Percentiles rank a stretch among this genome's conserved stretches.
Conservation (phyloP, 768 basidiomycete genomes). For the Filobasidium floriforme region DNA sequence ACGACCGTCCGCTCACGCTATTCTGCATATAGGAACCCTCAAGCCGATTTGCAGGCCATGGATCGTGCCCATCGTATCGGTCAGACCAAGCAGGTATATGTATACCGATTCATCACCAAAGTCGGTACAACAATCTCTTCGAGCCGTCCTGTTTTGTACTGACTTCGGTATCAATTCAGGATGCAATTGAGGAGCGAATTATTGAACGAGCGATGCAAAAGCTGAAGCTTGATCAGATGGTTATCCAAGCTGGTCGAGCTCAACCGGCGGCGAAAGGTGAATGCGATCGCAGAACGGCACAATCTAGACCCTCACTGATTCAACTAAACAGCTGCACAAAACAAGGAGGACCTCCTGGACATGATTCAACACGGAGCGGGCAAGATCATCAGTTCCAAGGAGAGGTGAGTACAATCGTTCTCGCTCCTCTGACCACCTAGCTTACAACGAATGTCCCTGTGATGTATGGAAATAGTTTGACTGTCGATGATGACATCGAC, state of each 20-base stretch:
- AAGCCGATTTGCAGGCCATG: conserved; percentile 98
- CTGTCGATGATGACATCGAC: conserved; percentile 86
- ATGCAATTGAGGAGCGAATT: conserved; percentile 92
- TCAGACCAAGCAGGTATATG: conserved; percentile 94
- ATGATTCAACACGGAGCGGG: conserved; percentile 99
- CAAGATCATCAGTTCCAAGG: conserved; percentile 76
- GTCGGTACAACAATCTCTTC: conserved; percentile 25
- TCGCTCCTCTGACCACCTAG: background rate
- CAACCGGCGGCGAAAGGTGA: conserved; percentile 58
- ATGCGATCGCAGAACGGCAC: conserved; percentile 45
- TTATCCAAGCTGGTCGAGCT: conserved; percentile 89
- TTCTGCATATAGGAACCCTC: conserved; percentile 67
- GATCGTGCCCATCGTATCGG: conserved; percentile 94
- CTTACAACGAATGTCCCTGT: conserved; percentile 23
- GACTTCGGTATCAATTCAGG: conserved; percentile 39
- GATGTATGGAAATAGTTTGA: conserved; percentile 48
- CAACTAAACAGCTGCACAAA: conserved; percentile 45
- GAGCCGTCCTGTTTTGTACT: background rate
- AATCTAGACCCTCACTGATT: background rate
- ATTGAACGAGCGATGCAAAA: conserved; percentile 92
- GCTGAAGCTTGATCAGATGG: conserved; percentile 84
- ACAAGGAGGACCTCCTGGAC: conserved; percentile 88
- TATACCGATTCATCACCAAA: conserved; percentile 93
- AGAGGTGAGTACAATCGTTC: conserved; percentile 54
- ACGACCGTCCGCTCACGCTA: background rate